A percentile compares a stretch with the other conserved stretches of the same genome.
Evolutionary conservation across 1,284 basidiomycete genomes (phyloP).

Genomic region (Ceratobasidium sp.): DNA sequence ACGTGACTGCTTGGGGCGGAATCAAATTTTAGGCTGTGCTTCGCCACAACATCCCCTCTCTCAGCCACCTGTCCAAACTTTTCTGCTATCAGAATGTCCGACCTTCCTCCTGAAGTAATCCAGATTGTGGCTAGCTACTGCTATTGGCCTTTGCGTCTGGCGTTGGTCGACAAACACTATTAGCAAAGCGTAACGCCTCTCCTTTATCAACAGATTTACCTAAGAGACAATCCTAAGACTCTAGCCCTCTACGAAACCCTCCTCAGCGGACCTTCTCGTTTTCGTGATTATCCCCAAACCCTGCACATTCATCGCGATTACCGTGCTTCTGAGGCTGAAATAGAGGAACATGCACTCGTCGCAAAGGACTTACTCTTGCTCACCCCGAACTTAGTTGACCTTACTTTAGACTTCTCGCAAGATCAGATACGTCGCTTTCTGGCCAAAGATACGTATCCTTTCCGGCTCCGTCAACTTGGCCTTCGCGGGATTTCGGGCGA

Average conservation of each 20-base stretch:
- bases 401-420: not conserved
- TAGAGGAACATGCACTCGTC: too few species aligned
- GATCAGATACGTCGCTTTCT: not conserved
- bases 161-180: not conserved
- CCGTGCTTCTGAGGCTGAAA: too few species aligned
- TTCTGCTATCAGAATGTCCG: too few species aligned
- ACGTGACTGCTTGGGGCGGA: too few species aligned
- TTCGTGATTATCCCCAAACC: not conserved
- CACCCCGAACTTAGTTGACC: not conserved
- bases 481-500: not conserved
- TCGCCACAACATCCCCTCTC: too few species aligned
- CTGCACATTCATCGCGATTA: not conserved
- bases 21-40: too few species aligned
- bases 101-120: not conserved
- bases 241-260: not conserved
- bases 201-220: not conserved
- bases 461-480: not conserved
- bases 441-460: not conserved
- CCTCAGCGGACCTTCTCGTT: not conserved
- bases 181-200: not conserved
- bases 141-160: not conserved
- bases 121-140: not conserved
- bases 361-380: not conserved
- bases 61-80: too few species aligned
- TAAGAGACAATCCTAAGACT: not conserved